Evolutionary conservation across 2,329 filamentous ascomycete genomes (phyloP).

Genomic region (Myriosclerotinia duriaeana): DNA sequence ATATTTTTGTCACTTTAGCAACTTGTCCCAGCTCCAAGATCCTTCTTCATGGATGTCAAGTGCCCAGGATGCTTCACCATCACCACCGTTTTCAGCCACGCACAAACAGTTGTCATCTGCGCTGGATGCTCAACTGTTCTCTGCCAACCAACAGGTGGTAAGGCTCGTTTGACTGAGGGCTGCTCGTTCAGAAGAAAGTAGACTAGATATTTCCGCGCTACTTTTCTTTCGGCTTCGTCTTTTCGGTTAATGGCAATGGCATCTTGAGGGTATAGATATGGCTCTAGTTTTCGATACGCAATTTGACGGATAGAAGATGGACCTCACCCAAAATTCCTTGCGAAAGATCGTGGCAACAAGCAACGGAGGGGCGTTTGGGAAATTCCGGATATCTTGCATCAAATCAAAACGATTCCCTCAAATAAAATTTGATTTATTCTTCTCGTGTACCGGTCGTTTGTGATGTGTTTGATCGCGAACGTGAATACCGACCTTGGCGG

Average conservation of each 20-base stretch:
- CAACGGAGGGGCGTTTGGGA: slow-evolving; percentile 64
- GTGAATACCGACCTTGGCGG: slow-evolving; percentile 48
- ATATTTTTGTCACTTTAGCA: slow-evolving; percentile 53
- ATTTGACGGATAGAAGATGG: slow-evolving; percentile 72
- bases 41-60: slow-evolving; percentile 99
- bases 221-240: slow-evolving; percentile 43
- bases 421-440: slow-evolving; percentile 35
- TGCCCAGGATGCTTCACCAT: slow-evolving; percentile 99
- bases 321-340: slow-evolving; percentile 53
- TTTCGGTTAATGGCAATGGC: slow-evolving; percentile 34
- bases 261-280: slow-evolving; percentile 37
- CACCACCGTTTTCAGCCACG: slow-evolving; percentile 99
- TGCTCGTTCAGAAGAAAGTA: slow-evolving; percentile 99
- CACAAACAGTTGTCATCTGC: slow-evolving; percentile 99
- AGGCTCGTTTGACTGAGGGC: slow-evolving; percentile 97
- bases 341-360: slow-evolving; percentile 39
- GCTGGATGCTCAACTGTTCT: slow-evolving; percentile 99
- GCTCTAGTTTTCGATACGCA: slow-evolving; percentile 42
- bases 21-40: slow-evolving; percentile 93
- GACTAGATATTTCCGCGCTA: slow-evolving; percentile 48
- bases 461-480: slow-evolving; percentile 36
- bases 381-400: slow-evolving; percentile 80
- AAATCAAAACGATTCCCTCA: slow-evolving; percentile 41
- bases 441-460: slow-evolving; percentile 36
- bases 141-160: slow-evolving; percentile 99